Conservation (phyloP, 306 rosid species). For the Medicago ruthenica region DNA sequence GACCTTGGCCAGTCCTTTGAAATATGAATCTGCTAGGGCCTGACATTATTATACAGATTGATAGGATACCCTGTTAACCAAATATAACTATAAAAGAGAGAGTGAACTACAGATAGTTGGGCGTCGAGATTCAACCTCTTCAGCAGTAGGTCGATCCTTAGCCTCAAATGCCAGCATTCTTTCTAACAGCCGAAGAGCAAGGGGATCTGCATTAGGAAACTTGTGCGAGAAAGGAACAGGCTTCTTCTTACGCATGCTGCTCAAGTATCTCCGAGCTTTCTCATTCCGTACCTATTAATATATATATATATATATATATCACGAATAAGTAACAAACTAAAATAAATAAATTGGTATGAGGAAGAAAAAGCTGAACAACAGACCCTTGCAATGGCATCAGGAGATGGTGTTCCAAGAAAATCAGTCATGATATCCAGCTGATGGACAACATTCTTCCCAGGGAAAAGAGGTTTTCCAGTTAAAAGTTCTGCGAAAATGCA, state of each 20-base stretch:
- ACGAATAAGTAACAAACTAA: constrained; percentile 37
- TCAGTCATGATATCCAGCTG: constrained; percentile 98
- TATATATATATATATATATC: constrained; percentile 29
- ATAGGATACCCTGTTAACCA: constrained; percentile 17
- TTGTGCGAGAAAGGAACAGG: constrained; percentile 87
- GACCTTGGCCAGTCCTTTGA: constrained; percentile 98
- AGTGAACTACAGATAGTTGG: constrained; percentile 34
- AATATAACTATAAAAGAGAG: constrained; percentile 24
- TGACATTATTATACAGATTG: constrained; percentile 47
- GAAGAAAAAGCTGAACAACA: constrained; percentile 42
- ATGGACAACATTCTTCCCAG: constrained; percentile 98
- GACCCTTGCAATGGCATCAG: constrained; percentile 93
- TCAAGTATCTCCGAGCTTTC: constrained; percentile 94
- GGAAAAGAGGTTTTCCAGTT: constrained; percentile 98
- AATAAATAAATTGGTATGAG: constrained; percentile 22
- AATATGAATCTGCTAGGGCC: constrained; percentile 99
- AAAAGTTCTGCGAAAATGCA: constrained; percentile 97
- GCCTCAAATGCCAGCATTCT: constrained; percentile 98
- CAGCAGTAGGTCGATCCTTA: constrained; percentile 97
- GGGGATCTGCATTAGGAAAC: constrained; percentile 96
- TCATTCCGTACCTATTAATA: constrained; percentile 80
- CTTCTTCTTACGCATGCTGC: constrained; percentile 96
- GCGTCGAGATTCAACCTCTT: constrained; percentile 71
- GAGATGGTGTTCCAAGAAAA: constrained; percentile 90
- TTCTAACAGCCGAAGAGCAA: constrained; percentile 90